A percentile compares a stretch with the other conserved stretches of the same genome.
phyloP scores from a whole-genome alignment of 805 yeast species.

The Starmerella floris region DNA sequence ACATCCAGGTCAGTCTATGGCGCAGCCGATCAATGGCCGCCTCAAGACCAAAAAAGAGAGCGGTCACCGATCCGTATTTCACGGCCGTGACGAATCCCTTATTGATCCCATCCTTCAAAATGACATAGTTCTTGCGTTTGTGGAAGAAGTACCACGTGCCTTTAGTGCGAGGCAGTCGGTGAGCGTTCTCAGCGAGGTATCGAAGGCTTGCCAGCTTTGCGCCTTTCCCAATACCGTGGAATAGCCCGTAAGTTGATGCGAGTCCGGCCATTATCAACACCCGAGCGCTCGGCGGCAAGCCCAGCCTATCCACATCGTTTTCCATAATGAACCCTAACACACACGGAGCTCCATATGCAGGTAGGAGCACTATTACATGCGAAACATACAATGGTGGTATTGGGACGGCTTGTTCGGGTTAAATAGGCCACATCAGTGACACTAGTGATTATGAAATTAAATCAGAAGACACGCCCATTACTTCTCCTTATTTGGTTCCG shows the following conservation, averaged over 20 bases:
- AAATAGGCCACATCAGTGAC: too few relatives aligned
- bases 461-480: too few relatives aligned
- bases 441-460: too few relatives aligned
- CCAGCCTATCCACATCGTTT: conserved; percentile 12
- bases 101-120: conserved; percentile 43
- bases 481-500: neutral
- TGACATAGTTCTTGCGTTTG: conserved; percentile 66
- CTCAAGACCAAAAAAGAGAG: conserved; percentile 47
- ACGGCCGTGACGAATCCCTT: conserved; percentile 35
- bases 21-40: conserved; percentile 43
- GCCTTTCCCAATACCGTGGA: conserved; percentile 47
- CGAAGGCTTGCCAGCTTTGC: conserved; percentile 41
- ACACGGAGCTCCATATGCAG: too few relatives aligned
- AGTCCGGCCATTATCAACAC: conserved; percentile 13
- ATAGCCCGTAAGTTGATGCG: conserved; percentile 23
- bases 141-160: conserved; percentile 87
- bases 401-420: too few relatives aligned
- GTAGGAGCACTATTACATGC: too few relatives aligned
- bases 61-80: conserved; percentile 35
- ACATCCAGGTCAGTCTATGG: conserved; percentile 45
- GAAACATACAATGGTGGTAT: too few relatives aligned
- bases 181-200: conserved; percentile 69
- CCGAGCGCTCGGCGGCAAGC: conserved; percentile 12
- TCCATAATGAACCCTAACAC: too few relatives aligned
- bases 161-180: conserved; percentile 58